Percentiles rank a stretch among this genome's conserved stretches.
Conservation (phyloP, 768 basidiomycete species). For the Suillus alpinus region DNA sequence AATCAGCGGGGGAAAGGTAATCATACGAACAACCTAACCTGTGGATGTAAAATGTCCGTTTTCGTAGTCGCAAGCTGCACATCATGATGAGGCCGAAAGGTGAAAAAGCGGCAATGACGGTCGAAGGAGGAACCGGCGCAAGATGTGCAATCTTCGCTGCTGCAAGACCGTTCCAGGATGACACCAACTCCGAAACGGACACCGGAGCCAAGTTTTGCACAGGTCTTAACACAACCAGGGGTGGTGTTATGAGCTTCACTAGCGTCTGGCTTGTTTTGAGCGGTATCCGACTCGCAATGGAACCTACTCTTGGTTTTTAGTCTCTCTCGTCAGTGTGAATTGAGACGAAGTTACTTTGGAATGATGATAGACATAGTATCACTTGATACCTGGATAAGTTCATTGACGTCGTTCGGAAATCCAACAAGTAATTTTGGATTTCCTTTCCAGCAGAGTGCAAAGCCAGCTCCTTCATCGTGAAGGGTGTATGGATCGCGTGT, state of each 20-base stretch:
- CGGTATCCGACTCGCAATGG: neutral
- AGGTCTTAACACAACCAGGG: constrained; percentile 59
- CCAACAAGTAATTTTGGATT: constrained; percentile 69
- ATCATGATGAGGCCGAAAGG: constrained; percentile 77
- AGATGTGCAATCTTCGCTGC: constrained; percentile 53
- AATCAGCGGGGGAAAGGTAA: neutral
- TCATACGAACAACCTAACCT: constrained; percentile 38
- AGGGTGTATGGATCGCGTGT: constrained; percentile 78
- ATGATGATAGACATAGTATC: constrained; percentile 80
- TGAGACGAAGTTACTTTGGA: constrained; percentile 56
- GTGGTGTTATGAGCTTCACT: neutral
- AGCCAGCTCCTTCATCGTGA: constrained; percentile 74
- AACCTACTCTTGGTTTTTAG: neutral
- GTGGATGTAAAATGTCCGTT: constrained; percentile 23
- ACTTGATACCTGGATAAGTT: constrained; percentile 80
- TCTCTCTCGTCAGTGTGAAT: neutral
- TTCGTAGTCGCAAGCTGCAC: constrained; percentile 59
- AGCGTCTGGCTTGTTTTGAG: neutral
- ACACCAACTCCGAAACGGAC: constrained; percentile 86
- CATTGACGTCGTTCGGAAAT: constrained; percentile 64
- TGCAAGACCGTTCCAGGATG: constrained; percentile 77
- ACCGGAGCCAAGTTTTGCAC: constrained; percentile 81
- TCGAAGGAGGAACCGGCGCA: constrained; percentile 66
- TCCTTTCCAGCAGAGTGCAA: constrained; percentile 82
- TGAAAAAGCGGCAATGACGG: constrained; percentile 75